These are phyloP conservation scores for Piper betle DNA, from an alignment of 164 flowering plant species.

Conservation along the genomic window DNA sequence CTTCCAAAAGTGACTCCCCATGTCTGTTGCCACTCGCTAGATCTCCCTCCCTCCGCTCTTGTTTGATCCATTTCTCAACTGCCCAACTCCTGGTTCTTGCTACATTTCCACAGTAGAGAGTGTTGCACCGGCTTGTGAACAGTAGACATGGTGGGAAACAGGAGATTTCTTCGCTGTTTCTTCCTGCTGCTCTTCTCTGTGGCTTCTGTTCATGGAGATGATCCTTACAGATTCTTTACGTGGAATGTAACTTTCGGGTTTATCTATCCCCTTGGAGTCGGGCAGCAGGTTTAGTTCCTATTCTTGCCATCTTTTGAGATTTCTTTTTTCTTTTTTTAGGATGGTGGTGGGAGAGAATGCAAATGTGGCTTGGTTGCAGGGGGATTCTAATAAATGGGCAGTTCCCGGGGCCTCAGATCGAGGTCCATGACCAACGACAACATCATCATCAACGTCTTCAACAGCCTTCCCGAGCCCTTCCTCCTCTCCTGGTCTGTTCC, in stretches of 20 bases:
- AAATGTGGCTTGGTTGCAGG: constrained; percentile 30
- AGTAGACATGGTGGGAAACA: neutral
- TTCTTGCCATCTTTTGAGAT: neutral
- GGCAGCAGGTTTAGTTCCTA: constrained; percentile 17
- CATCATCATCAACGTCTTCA: constrained; percentile 76
- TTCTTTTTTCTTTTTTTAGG: constrained; percentile 1
- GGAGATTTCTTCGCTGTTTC: neutral
- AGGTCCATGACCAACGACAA: constrained; percentile 78
- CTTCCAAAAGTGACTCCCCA: too few relatives aligned
- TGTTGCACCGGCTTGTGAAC: too few relatives aligned
- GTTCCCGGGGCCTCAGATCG: constrained; percentile 96
- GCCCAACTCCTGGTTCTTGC: too few relatives aligned
- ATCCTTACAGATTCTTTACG: constrained; percentile 21
- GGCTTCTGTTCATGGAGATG: constrained; percentile 17
- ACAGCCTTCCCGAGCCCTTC: constrained; percentile 78
- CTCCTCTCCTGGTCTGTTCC: constrained; percentile 62
- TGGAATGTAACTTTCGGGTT: constrained; percentile 29
- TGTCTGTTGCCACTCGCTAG: too few relatives aligned
- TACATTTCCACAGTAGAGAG: too few relatives aligned
- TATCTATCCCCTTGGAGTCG: constrained; percentile 26
- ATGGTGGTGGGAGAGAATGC: too few relatives aligned
- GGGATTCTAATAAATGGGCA: constrained; percentile 92
- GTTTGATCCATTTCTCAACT: too few relatives aligned
- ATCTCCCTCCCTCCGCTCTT: too few relatives aligned
- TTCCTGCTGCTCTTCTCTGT: constrained; percentile 4